Evolutionary conservation across 2,329 filamentous ascomycete species (phyloP).

Genomic region (Talaromyces albobiverticillius): DNA sequence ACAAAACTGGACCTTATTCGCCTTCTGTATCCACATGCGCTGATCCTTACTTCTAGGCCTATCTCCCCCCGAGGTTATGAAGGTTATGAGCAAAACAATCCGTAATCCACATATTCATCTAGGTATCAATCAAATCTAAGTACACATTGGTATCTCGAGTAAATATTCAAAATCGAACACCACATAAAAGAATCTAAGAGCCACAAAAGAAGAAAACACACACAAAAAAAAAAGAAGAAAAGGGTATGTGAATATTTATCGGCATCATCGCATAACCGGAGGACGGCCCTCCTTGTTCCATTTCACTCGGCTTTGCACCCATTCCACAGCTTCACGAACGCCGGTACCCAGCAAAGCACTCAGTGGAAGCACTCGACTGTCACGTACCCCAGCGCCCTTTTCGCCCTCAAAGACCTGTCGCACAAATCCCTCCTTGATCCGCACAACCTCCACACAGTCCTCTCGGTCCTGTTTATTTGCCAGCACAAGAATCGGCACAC

Average conservation of each 20-base stretch:
- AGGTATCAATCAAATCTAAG: neutral
- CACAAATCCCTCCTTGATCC: conserved; percentile 95
- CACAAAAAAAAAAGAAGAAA: neutral
- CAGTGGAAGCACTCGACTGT: conserved; percentile 86
- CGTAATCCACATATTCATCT: neutral
- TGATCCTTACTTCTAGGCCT: too few species aligned
- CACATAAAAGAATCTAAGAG: neutral
- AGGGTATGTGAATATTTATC: neutral
- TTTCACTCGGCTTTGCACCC: conserved; percentile 85
- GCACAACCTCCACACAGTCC: conserved; percentile 94
- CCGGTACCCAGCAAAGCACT: conserved; percentile 80
- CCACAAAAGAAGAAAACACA: neutral
- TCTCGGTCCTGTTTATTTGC: conserved; percentile 98
- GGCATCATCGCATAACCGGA: conserved; percentile 73
- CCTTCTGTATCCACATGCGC: too few species aligned
- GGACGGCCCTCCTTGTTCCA: conserved; percentile 95
- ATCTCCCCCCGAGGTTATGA: too few species aligned
- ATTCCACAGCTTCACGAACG: conserved; percentile 94
- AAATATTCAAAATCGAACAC: conserved; percentile 2
- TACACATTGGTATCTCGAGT: conserved; percentile 12
- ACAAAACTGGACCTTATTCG: too few species aligned
- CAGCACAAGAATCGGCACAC: conserved; percentile 85
- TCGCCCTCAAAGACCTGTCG: conserved; percentile 95
- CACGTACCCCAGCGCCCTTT: conserved; percentile 78
- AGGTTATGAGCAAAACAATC: too few species aligned